These are phyloP conservation scores for Phytopythium kandeliae DNA, from an alignment of 352 stramenopile genomes.

Conservation along the genomic window DNA sequence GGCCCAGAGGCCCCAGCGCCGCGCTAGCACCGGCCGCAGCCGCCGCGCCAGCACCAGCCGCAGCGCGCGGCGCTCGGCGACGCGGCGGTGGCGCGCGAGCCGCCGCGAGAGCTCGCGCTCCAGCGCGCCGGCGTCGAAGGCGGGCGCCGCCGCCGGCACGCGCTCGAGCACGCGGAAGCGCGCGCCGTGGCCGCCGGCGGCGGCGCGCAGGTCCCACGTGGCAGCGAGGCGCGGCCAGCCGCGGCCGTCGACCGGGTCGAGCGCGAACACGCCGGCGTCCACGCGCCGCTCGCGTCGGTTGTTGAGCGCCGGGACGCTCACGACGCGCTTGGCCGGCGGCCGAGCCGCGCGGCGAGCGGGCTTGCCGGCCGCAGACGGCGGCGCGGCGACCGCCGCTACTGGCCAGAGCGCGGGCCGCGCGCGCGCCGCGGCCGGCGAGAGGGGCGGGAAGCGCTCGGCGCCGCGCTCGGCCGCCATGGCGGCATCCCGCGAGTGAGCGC, in stretches of 20 bases:
- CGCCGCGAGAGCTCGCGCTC: conserved; percentile 35
- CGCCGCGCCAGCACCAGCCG: conserved; percentile 33
- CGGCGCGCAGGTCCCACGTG: conserved; percentile 71
- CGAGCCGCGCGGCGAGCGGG: too few relatives aligned
- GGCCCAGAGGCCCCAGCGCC: conserved; percentile 31
- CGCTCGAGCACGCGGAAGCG: conserved; percentile 54
- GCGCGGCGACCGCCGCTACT: too few relatives aligned
- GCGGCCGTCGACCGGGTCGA: conserved; percentile 60
- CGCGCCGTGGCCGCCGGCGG: conserved; percentile 34
- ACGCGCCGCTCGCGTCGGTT: conserved; percentile 16
- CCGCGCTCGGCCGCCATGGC: not conserved
- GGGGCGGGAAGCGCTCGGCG: too few relatives aligned
- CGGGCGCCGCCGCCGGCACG: conserved; percentile 14
- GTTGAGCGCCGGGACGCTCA: conserved; percentile 22
- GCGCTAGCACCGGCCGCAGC: conserved; percentile 23
- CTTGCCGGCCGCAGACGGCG: too few relatives aligned
- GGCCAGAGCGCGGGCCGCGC: too few relatives aligned
- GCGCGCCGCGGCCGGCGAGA: too few relatives aligned
- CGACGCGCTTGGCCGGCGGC: conserved; percentile 17
- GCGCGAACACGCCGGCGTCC: conserved; percentile 60
- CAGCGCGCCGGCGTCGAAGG: conserved; percentile 53
- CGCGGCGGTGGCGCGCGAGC: conserved; percentile 27
- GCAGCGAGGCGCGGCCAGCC: conserved; percentile 56
- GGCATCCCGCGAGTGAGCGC: not conserved
- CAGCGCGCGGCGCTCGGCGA: conserved; percentile 20